Percentiles rank a stretch among this genome's conserved stretches.
Evolutionary conservation across 306 rosid species (phyloP).

Genomic region (Quercus bicolor): DNA sequence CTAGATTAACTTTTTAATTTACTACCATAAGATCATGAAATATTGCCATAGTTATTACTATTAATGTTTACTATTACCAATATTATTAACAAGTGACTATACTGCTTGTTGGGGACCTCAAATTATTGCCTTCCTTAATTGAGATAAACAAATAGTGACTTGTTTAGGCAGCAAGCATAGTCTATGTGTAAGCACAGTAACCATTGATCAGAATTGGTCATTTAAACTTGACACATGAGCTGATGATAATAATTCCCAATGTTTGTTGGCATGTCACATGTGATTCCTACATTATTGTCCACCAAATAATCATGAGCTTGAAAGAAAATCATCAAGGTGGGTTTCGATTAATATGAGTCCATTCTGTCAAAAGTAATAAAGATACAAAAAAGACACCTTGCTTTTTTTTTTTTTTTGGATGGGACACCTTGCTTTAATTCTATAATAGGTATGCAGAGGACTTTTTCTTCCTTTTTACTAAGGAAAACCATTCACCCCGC

Average conservation of each 20-base stretch:
- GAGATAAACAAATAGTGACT: constrained; percentile 23
- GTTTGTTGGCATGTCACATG: constrained; percentile 47
- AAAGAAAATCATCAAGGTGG: constrained; percentile 13
- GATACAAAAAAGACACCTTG: too few species aligned
- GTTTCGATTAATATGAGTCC: not conserved
- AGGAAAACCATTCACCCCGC: too few species aligned
- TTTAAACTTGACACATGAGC: constrained; percentile 24
- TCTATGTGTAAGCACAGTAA: not conserved
- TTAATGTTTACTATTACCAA: too few species aligned
- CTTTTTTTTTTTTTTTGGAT: too few species aligned
- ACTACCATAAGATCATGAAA: too few species aligned
- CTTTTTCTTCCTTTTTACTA: too few species aligned
- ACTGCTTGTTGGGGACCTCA: not conserved
- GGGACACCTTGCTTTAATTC: too few species aligned
- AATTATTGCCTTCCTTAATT: not conserved
- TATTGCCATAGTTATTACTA: too few species aligned
- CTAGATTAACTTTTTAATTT: too few species aligned
- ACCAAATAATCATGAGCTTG: constrained; percentile 35
- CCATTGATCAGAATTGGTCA: constrained; percentile 18
- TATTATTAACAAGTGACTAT: not conserved
- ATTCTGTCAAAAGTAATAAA: too few species aligned
- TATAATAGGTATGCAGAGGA: too few species aligned
- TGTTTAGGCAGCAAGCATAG: not conserved
- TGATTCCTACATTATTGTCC: constrained; percentile 23
- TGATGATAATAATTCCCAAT: constrained; percentile 22